phyloP scores from a whole-genome alignment of 1,284 basidiomycete species.

The Rhodotorula glutinis region DNA sequence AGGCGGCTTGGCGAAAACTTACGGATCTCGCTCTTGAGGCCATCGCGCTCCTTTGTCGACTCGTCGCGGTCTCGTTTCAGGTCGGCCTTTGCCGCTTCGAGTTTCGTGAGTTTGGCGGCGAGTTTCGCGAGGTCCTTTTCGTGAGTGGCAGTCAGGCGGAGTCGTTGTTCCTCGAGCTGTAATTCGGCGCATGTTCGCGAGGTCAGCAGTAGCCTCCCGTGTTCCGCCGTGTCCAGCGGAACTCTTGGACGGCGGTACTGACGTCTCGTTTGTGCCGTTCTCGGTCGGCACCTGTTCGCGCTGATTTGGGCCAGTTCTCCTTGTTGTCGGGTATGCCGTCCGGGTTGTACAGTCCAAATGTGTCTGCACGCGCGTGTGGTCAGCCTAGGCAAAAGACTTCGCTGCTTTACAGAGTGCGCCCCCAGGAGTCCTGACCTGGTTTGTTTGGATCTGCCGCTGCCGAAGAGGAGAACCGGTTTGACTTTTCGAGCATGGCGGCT shows the following conservation, averaged over 20 bases:
- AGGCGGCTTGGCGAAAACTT: too few species aligned
- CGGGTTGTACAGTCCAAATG: slow-evolving; percentile 26
- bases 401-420: too few species aligned
- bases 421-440: too few species aligned
- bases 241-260: too few species aligned
- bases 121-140: slow-evolving; percentile 31
- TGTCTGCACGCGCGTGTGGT: too few species aligned
- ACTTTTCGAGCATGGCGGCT: slow-evolving; percentile 16
- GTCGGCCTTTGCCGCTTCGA: slow-evolving; percentile 12
- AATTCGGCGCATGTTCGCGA: too few species aligned
- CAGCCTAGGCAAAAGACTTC: too few species aligned
- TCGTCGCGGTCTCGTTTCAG: slow-evolving; percentile 16
- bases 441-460: slow-evolving; percentile 15
- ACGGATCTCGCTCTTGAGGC: slow-evolving; percentile 32
- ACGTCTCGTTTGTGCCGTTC: slow-evolving; percentile 32
- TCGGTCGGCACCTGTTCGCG: not conserved
- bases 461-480: slow-evolving; percentile 13
- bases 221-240: too few species aligned
- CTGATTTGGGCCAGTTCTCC: slow-evolving; percentile 27
- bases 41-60: slow-evolving; percentile 10
- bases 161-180: slow-evolving; percentile 34
- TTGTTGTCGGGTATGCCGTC: not conserved
- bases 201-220: too few species aligned
- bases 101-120: slow-evolving; percentile 16
- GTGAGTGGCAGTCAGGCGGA: slow-evolving; percentile 5